phyloP scores from a whole-genome alignment of 106 monocot species.

The Phalaenopsis equestris region DNA sequence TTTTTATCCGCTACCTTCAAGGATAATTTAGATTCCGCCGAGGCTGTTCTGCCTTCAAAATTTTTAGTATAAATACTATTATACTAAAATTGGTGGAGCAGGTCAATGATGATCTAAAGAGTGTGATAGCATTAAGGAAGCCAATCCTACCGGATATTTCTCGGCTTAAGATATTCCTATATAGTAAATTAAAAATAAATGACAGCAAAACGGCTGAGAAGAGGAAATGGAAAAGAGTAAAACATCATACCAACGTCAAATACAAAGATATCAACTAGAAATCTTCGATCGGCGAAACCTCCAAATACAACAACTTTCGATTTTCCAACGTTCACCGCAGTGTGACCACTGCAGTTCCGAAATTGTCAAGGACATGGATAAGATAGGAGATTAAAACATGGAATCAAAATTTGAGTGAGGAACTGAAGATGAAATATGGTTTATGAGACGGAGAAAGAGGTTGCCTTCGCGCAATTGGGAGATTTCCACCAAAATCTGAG shows the following conservation, averaged over 20 bases:
- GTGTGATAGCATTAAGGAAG: background rate
- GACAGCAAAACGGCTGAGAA: background rate
- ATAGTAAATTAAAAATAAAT: background rate
- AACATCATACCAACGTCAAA: slow-evolving; percentile 53
- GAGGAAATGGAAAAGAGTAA: background rate
- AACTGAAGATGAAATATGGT: background rate
- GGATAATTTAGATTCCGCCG: no score
- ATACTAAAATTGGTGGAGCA: background rate
- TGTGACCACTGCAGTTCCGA: slow-evolving; percentile 64
- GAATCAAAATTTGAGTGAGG: background rate
- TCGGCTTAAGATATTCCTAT: background rate
- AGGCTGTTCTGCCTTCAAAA: background rate
- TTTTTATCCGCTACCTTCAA: no score
- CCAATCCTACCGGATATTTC: background rate
- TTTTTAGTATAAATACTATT: background rate
- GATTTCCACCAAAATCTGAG: slow-evolving; percentile 76
- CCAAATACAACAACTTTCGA: slow-evolving; percentile 88
- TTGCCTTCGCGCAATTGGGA: slow-evolving; percentile 70
- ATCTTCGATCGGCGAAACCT: slow-evolving; percentile 70
- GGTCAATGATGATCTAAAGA: background rate
- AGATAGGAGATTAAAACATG: background rate
- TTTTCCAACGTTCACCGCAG: slow-evolving; percentile 75
- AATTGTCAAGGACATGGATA: background rate
- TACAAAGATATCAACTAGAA: slow-evolving; percentile 68
- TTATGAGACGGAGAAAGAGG: background rate